phyloP scores from a whole-genome alignment of 2,329 filamentous ascomycete genomes.

The Botrytis sinoallii region DNA sequence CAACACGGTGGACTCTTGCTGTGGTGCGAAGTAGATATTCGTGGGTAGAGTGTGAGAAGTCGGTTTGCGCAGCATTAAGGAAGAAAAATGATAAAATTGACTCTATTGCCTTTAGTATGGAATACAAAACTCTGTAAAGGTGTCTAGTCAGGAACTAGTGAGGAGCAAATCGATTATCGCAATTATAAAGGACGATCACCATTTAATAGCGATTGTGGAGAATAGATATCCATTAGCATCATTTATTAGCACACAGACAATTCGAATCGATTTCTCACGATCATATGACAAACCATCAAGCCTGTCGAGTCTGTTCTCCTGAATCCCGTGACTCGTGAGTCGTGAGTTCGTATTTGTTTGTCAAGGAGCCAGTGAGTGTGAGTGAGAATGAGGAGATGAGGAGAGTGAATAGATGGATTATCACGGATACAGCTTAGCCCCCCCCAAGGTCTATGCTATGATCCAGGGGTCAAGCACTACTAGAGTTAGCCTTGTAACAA shows the following conservation, averaged over 20 bases:
- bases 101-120: background rate
- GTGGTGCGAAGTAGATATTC: background rate
- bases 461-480: conserved; percentile 7
- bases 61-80: background rate
- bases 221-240: background rate
- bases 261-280: background rate
- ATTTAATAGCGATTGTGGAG: background rate
- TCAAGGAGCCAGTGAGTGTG: background rate
- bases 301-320: background rate
- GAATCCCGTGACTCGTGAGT: background rate
- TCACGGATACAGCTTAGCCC: background rate
- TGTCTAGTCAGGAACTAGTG: conserved; percentile 2
- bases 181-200: conserved; percentile 12
- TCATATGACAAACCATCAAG: background rate
- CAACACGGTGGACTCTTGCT: background rate
- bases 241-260: background rate
- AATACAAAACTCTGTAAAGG: background rate
- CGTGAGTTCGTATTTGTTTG: background rate
- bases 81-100: conserved; percentile 3
- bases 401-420: background rate
- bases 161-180: conserved; percentile 4
- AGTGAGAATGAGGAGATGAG: background rate
- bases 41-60: background rate
- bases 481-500: background rate
- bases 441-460: background rate